Conservation (phyloP, 768 basidiomycete species). For the Mycena polygramma region DNA sequence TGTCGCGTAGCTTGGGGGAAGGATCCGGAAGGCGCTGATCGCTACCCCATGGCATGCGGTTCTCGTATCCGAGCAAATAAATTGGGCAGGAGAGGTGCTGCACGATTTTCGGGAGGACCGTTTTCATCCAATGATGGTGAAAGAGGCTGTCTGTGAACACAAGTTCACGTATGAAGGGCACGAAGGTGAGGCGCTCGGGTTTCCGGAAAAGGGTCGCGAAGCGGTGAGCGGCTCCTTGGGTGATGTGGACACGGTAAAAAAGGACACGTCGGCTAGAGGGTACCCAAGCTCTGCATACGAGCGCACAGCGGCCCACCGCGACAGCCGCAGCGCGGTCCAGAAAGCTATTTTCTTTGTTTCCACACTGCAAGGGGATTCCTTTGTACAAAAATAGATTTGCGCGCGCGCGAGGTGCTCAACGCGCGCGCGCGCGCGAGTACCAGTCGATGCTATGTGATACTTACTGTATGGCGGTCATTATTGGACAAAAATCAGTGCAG, state of each 20-base stretch:
- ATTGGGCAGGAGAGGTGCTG: background rate
- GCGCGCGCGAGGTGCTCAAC: no score
- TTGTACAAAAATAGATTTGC: no score
- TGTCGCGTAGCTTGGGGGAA: background rate
- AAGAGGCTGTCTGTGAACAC: background rate
- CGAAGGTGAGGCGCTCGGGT: background rate
- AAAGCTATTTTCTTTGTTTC: background rate
- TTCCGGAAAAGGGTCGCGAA: conserved; percentile 7
- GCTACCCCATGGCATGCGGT: no score
- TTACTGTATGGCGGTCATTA: no score
- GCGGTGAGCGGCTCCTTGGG: background rate
- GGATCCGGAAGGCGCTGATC: background rate
- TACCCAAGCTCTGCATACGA: conserved; percentile 14
- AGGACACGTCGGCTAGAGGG: conserved; percentile 11
- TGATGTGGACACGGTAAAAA: conserved; percentile 2
- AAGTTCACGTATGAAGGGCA: conserved; percentile 15
- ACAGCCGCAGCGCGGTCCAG: background rate
- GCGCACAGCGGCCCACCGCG: background rate
- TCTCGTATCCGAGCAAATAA: background rate
- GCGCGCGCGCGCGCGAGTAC: no score
- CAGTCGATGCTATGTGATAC: no score
- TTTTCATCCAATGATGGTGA: conserved; percentile 13
- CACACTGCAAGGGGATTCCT: background rate
- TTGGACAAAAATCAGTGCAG: no score
- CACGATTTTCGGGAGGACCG: conserved; percentile 3